Conservation (phyloP, 1,284 basidiomycete genomes). For the Irpex lacteus region DNA sequence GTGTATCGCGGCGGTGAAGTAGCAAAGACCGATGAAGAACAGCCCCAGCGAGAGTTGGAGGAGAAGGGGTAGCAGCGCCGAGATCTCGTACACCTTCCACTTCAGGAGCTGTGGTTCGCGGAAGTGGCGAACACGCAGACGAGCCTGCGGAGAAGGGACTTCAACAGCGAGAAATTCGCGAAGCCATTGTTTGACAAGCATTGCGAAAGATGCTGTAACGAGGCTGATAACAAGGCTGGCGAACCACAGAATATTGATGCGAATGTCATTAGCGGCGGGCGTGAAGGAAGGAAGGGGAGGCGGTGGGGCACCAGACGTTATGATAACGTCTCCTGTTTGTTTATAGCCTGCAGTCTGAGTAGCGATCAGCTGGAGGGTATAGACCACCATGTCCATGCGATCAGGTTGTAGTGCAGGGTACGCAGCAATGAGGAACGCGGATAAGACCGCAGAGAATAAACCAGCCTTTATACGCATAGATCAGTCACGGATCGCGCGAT, state of each 20-base stretch:
- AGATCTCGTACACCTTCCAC: slow-evolving; percentile 7
- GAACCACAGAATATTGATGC: slow-evolving; percentile 6
- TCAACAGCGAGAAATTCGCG: slow-evolving; percentile 5
- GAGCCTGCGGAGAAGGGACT: background rate
- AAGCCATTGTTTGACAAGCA: slow-evolving; percentile 8
- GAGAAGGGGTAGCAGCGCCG: background rate
- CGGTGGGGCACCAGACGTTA: background rate
- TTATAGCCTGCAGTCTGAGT: background rate
- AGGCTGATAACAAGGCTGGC: slow-evolving; percentile 4
- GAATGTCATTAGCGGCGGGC: background rate
- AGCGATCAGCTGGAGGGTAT: background rate
- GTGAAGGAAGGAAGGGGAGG: background rate
- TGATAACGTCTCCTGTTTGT: background rate
- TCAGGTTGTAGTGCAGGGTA: background rate
- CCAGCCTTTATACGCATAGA: background rate
- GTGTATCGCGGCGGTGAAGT: slow-evolving; percentile 1
- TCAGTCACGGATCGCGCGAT: background rate
- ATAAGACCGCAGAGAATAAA: background rate
- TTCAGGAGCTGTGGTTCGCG: background rate
- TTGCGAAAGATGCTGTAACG: slow-evolving; percentile 1
- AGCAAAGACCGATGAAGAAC: slow-evolving; percentile 5
- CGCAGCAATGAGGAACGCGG: background rate
- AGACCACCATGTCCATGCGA: background rate
- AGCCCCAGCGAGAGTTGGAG: slow-evolving; percentile 4
- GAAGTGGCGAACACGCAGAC: background rate